Base-by-base conservation (phyloP, 192 early-diverging fungal genomes). In the Rhizophagus prolifer region DNA sequence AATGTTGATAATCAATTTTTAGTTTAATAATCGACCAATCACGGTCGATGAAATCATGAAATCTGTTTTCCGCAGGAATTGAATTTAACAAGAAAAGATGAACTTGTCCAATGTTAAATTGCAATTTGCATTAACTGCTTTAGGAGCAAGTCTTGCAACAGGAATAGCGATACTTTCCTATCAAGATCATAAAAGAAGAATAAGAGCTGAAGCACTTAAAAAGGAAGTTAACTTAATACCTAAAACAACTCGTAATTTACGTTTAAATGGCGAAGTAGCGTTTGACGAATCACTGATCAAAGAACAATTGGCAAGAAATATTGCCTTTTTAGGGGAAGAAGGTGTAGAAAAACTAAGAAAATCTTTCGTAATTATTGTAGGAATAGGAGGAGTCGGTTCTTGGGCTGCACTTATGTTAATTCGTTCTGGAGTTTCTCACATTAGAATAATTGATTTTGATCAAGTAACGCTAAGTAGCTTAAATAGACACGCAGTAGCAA, bases 391-490 rank as follows among this genome's bases (percentile, higher is more conserved):
- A 8, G 97, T 99, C 4, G 97, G 96, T 50, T 92, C 91, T 60
- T 91, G 91, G 89, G 89, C 95, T 34, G 95, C 96, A 6, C 85
- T 95, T 58, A 95, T 99, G 95, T 86, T 99, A 14, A 75, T 95
- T 69, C 87, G 96, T 61, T 91, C 94, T 19, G 97, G 97, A 26
- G 93, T 97, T 1, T 90, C 91, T 74, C 86, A 86, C 34, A 84
- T 99, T 46, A 89, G 96, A 23, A 81, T 99, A 41, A 95, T 99
- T 68, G 97, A 99, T 73, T 99, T 99, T 85, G 97, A 99, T 84
- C 96, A 98, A 83, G 96, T 99, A 19, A 94, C 96, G 2, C 83
- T 98, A 26, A 95, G 94, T 54, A 90, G 88, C n/a, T 85, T 99
- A 74, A 99, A 99, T 82, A 86, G 97, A 58, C 97, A 98, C 70